Conservation (phyloP, 2,329 filamentous ascomycete genomes). For the Exserohilum turcica region DNA sequence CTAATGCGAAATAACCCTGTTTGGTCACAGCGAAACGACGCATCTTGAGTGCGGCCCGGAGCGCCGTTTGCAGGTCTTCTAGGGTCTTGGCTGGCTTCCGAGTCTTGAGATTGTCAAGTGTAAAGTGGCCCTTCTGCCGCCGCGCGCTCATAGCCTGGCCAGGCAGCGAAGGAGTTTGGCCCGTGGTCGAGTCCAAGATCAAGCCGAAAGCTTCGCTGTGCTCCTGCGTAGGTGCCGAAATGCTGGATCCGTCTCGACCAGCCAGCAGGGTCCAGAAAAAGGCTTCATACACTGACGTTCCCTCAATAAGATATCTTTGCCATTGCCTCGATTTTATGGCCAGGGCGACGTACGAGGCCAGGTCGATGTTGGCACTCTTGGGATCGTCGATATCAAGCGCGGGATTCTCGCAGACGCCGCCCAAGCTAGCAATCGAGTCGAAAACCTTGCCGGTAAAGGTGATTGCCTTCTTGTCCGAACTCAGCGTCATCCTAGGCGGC, state of each 20-base stretch:
- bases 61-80: constrained; percentile 21
- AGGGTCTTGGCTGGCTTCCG: constrained; percentile 22
- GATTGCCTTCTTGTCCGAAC: constrained; percentile 12
- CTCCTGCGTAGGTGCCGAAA: constrained; percentile 15
- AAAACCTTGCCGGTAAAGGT: constrained; percentile 24
- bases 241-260: constrained; percentile 24
- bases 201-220: constrained; percentile 33
- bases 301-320: constrained; percentile 10
- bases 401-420: constrained; percentile 11
- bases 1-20: constrained; percentile 29
- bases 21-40: constrained; percentile 28
- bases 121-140: constrained; percentile 28
- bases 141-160: constrained; percentile 28
- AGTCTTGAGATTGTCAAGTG: constrained; percentile 22
- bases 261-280: constrained; percentile 30
- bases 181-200: constrained; percentile 23
- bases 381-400: constrained; percentile 21
- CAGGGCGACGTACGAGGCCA: constrained; percentile 17
- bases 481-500: neutral
- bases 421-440: constrained; percentile 19
- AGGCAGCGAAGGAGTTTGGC: constrained; percentile 19
- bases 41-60: constrained; percentile 25
- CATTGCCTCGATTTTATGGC: neutral
- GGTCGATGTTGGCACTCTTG: constrained; percentile 4
- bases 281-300: constrained; percentile 24